A percentile compares a stretch with the other conserved stretches of the same genome.
These are phyloP conservation scores for Paramarasmius palmivorus DNA, from an alignment of 1,284 basidiomycete genomes.

Conservation along the genomic window DNA sequence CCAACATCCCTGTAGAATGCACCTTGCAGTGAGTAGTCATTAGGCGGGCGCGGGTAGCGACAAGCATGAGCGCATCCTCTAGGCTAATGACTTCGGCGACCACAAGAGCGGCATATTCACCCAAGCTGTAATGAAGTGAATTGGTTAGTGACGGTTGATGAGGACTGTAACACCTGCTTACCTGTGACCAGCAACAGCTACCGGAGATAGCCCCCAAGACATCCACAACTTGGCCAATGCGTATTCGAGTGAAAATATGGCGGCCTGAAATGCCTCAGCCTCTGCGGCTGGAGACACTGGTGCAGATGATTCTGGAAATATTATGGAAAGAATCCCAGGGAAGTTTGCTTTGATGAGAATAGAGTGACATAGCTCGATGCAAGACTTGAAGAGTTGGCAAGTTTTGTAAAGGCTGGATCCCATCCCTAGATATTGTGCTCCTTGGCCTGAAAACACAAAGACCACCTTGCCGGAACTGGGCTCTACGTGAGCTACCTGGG, in stretches of 20 bases:
- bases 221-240: slow-evolving; percentile 61
- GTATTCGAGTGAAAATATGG: slow-evolving; percentile 62
- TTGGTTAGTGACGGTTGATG: slow-evolving; percentile 9
- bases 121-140: slow-evolving; percentile 52
- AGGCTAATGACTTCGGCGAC: slow-evolving; percentile 55
- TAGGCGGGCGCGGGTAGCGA: slow-evolving; percentile 56
- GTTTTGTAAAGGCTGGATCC: slow-evolving; percentile 53
- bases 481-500: slow-evolving; percentile 29
- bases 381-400: slow-evolving; percentile 42
- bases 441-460: slow-evolving; percentile 75
- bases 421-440: slow-evolving; percentile 67
- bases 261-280: slow-evolving; percentile 50
- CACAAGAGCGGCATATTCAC: slow-evolving; percentile 71
- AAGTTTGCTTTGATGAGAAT: slow-evolving; percentile 51
- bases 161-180: slow-evolving; percentile 22
- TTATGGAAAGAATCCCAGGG: slow-evolving; percentile 47
- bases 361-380: slow-evolving; percentile 58
- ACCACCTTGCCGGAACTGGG: slow-evolving; percentile 34
- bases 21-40: slow-evolving; percentile 49
- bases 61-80: slow-evolving; percentile 54
- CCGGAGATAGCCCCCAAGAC: slow-evolving; percentile 61
- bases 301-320: slow-evolving; percentile 26
- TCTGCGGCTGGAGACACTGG: slow-evolving; percentile 18
- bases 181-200: slow-evolving; percentile 70
- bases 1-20: slow-evolving; percentile 58